These are phyloP conservation scores for Penicillium paradoxum DNA, from an alignment of 495 filamentous ascomycete species.

Conservation along the genomic window DNA sequence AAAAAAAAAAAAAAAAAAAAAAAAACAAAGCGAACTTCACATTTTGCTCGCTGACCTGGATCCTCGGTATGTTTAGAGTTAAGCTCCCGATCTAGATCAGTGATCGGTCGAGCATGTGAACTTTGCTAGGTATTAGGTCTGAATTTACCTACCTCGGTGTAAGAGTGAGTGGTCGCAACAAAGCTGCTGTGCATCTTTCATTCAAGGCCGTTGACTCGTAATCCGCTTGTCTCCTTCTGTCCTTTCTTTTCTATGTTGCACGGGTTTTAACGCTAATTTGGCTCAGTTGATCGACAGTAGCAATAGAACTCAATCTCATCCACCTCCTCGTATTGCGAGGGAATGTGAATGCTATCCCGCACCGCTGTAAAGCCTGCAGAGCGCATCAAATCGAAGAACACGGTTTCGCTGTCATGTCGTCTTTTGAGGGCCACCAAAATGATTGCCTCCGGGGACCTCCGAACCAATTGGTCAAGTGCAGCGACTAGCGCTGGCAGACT, in stretches of 20 bases:
- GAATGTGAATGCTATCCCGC: conserved; percentile 49
- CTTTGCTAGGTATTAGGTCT: too few species aligned
- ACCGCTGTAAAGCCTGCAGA: conserved; percentile 47
- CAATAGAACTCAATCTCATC: conserved; percentile 61
- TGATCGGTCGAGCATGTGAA: too few species aligned
- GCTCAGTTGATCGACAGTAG: conserved; percentile 22
- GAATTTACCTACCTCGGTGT: too few species aligned
- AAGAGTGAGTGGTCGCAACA: too few species aligned
- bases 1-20: too few species aligned
- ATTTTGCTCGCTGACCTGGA: too few species aligned
- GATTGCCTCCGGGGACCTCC: conserved; percentile 45
- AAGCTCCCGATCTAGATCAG: too few species aligned
- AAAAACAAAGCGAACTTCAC: too few species aligned
- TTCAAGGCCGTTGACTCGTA: too few species aligned
- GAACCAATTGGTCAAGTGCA: conserved; percentile 55
- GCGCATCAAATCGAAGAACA: conserved; percentile 74
- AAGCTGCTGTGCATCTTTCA: too few species aligned
- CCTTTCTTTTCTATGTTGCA: not conserved
- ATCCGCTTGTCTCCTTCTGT: too few species aligned
- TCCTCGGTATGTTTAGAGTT: too few species aligned
- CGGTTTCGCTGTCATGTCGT: conserved; percentile 74
- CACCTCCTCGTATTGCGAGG: conserved; percentile 50
- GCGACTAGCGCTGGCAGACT: conserved; percentile 69
- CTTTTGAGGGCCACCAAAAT: conserved; percentile 78
- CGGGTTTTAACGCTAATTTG: not conserved